Base-by-base conservation (phyloP, 441 rosid species). In the Arabidopsis hybrid region DNA sequence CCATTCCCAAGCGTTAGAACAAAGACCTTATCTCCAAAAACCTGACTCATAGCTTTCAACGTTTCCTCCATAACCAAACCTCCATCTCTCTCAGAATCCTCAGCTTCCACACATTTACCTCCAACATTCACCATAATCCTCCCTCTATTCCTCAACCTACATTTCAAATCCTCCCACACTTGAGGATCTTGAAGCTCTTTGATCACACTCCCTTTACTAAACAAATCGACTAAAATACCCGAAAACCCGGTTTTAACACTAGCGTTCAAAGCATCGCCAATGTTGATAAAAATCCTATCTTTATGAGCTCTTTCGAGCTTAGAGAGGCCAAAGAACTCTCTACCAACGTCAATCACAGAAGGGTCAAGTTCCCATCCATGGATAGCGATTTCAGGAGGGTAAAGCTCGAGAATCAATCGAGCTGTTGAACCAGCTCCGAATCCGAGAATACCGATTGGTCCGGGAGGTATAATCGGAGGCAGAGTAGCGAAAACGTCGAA, bases 311-410 rank as follows among this genome's bases (percentile, higher is more conserved):
- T 88, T 75, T 92, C 97, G 7, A 95, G 86, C 79, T 86, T 85
- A 43, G 71, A 72, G 38, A 92, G 86, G 12, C 90, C 87, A 60
- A 94, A 94, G 84, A 62, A 90, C 65, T 90, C 81, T 68, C 97
- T 88, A 47, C 85, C 99, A 0, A 92, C 97, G 6, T 80, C 82
- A 11, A 91, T 79, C 36, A 92, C 99, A 26, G 79, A 84, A 39
- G 90, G 93, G 78, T 91, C 99, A 16, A 92, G 85, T 81, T 95
- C 97, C 97, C 97, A 92, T 18, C 97, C 97, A 52, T 90, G 96
- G 66, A 95, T 51, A 6, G 65, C 69, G 46, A 73, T 60, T 1
- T 83, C 84, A 1, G 92, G 91, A 0, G 95, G 80, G 84, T 90
- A 87, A 40, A 88, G 59, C 68, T 89, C 93, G 3, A 95, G 88